Evolutionary conservation across 805 yeast species (phyloP).

Genomic region (Clavispora phyllophila): DNA sequence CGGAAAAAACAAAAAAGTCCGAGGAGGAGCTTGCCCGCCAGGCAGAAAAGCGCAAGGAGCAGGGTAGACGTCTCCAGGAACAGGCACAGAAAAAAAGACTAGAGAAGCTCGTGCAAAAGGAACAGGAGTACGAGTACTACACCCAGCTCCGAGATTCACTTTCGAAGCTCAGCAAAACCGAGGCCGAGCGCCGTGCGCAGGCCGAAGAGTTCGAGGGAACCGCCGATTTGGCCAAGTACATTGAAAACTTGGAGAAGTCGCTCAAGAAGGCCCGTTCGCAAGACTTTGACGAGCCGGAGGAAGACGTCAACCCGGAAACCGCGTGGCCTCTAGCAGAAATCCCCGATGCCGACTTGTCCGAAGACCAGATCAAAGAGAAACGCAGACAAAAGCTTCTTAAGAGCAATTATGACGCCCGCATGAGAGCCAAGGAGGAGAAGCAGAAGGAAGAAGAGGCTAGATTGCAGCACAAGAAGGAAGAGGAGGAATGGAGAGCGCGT

Average conservation of each 20-base stretch:
- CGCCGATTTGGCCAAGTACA: constrained; percentile 62
- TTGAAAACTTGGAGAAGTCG: constrained; percentile 60
- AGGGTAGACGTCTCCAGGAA: constrained; percentile 84
- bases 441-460: constrained; percentile 54
- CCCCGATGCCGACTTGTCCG: constrained; percentile 78
- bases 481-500: constrained; percentile 68
- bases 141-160: constrained; percentile 51
- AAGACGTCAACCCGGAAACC: constrained; percentile 46
- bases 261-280: constrained; percentile 62
- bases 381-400: constrained; percentile 76
- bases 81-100: constrained; percentile 82
- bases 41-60: constrained; percentile 76
- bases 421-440: constrained; percentile 75
- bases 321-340: constrained; percentile 67
- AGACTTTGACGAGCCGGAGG: constrained; percentile 47
- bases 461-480: constrained; percentile 59
- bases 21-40: constrained; percentile 71
- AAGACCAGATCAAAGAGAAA: constrained; percentile 81
- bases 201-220: constrained; percentile 77
- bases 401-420: constrained; percentile 85
- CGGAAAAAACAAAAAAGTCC: constrained; percentile 56
- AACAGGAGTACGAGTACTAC: constrained; percentile 74
- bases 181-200: constrained; percentile 50
- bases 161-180: constrained; percentile 45
- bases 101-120: constrained; percentile 76